These are phyloP conservation scores for Oxyria digyna DNA, from an alignment of 148 eudicot genomes.

Conservation along the genomic window DNA sequence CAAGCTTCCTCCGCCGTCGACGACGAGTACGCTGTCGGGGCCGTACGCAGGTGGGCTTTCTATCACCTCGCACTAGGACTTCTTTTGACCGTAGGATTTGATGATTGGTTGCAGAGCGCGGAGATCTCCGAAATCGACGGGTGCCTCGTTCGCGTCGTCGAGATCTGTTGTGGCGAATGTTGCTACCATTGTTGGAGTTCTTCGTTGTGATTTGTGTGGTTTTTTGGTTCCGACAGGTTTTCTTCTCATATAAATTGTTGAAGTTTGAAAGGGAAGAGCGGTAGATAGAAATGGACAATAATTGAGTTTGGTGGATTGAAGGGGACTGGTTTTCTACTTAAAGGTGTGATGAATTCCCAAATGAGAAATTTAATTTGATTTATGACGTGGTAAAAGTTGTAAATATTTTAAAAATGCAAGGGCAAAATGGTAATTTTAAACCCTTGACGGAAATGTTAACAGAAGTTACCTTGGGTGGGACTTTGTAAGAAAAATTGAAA, in stretches of 20 bases:
- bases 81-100: not conserved
- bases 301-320: not conserved
- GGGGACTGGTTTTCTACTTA: too few relatives aligned
- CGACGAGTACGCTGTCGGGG: conserved; percentile 24
- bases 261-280: not conserved
- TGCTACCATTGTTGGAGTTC: not conserved
- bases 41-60: not conserved
- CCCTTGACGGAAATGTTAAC: too few relatives aligned
- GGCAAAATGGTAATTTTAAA: too few relatives aligned
- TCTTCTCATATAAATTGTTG: not conserved
- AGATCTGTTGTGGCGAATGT: conserved; percentile 14
- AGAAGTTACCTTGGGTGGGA: too few relatives aligned
- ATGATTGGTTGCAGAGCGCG: conserved; percentile 7
- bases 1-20: conserved; percentile 47
- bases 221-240: not conserved
- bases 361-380: too few relatives aligned
- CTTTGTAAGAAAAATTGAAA: too few relatives aligned
- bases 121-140: not conserved
- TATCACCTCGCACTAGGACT: not conserved
- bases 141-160: conserved; percentile 30
- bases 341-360: too few relatives aligned
- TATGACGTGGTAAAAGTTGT: too few relatives aligned
- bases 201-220: not conserved
- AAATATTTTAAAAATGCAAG: too few relatives aligned
- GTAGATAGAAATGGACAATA: not conserved